Evolutionary conservation across 2,329 filamentous ascomycete species (phyloP), one percentile per base, ranked within the genome.

Genomic region (Didymellaceae sp.): DNA sequence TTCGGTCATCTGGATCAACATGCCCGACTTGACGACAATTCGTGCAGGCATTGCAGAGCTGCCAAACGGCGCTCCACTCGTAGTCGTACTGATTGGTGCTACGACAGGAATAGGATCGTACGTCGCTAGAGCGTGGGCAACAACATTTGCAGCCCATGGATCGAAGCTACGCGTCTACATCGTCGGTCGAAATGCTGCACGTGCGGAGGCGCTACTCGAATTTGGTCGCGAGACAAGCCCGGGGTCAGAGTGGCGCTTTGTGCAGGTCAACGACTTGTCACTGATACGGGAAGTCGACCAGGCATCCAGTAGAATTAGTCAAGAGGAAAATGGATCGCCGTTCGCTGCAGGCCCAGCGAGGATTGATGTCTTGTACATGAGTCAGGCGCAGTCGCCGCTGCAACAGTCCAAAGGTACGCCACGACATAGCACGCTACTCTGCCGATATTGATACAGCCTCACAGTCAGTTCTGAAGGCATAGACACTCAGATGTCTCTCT

Each of bases 371-470:
- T 35, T 76, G 18, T 66, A 73, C 16, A 57, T 66, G 55, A 63
- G 59, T 21, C 68, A 72, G 37, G 71, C 59, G 5, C 56, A 59
- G 13, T 59, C 62, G 10, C 57, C 61, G 4, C 3, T 61, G 40
- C 65, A 55, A 30, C 80, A 84, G 58, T 69, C 71, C 21, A 73
- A 73, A 21, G 75, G 86, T 51, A 85, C 26, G 62, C 62, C 83
- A 80, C 82, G 45, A 43, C 20, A 16, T 5, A 18, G 14, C 5
- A 20, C n/a, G n/a, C 5, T 7, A 3, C 7, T 7, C 5, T 31
- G 10, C 4, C 18, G 14, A 13, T 13, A 3, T 16, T 20, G 7
- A 25, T 17, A 37, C 5, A 9, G 8, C 75, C 74, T 66, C 80
- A 55, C 75, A 67, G 74, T 8, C 53, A 67, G 21, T 54, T 64